Evolutionary conservation across 805 yeast species (phyloP), one percentile per base, ranked within the genome.

Genomic region (Ogataea paraovalis): DNA sequence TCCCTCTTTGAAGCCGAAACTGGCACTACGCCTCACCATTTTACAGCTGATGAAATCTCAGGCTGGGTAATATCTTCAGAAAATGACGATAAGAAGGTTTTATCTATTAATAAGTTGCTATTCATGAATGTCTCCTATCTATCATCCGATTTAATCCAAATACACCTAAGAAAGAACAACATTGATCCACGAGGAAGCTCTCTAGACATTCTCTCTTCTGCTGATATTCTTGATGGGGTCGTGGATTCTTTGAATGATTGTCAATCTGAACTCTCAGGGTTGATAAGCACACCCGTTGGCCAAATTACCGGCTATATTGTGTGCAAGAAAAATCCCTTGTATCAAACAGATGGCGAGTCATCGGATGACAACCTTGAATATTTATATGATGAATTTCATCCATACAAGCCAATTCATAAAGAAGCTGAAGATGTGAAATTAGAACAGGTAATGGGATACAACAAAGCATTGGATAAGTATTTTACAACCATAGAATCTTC

Each of bases 401-500:
- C 83, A 4, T 77, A 69, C 58, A 58, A 66, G 37, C 84, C 84
- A 7, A 48, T 50, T 18, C 64, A 66, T 45, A 68, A 67, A 48
- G 27, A 41, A 4, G 48, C 49, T 13, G 63, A 59, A 9, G 54
- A 57, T 14, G 64, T 59, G 43, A 67, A 69, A 20, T 59, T 82
- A 19, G 70, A 76, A 2, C 70, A 69, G 18, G 66, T 80, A 13
- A 65, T 69, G 7, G 90, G 94, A 0, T 92, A 89, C 64, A 91
- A 89, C 60, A 77, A 78, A 48, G 84, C 97, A 0, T 74, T 92
- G 19, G 99, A 92, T 65, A 72, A 70, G 37, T 92, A 87, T 60
- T 92, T 87, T 62, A 88, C 97, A 0, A 82, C 92, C 0, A 71
- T 91, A 14, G 96, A 92, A 60, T 82, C 95, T 3, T 80, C 89